phyloP scores from a whole-genome alignment of 768 basidiomycete genomes.

The Hydnomerulius pinastri region DNA sequence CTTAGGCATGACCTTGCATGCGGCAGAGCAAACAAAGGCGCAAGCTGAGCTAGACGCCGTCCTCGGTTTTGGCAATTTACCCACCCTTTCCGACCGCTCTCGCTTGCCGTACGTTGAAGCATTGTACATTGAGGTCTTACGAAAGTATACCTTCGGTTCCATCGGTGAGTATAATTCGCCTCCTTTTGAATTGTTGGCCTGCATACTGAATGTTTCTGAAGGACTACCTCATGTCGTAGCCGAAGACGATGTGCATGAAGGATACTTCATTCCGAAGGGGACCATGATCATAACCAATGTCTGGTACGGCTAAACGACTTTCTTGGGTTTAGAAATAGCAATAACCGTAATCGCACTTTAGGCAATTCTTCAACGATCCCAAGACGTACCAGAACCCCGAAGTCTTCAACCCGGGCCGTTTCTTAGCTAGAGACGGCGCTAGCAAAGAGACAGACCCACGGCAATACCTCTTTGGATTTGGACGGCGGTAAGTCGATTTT shows the following conservation, averaged over 20 bases:
- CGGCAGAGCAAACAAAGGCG: slow-evolving; percentile 5
- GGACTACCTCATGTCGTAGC: slow-evolving; percentile 33
- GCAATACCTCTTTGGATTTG: slow-evolving; percentile 24
- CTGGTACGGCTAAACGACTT: slow-evolving; percentile 25
- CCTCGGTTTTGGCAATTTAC: slow-evolving; percentile 34
- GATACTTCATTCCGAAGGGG: slow-evolving; percentile 33
- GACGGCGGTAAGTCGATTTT: slow-evolving; percentile 23
- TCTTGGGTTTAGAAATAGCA: neutral
- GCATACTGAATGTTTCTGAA: slow-evolving; percentile 4
- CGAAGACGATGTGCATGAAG: slow-evolving; percentile 32
- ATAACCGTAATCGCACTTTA: slow-evolving; percentile 1
- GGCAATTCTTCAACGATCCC: slow-evolving; percentile 31
- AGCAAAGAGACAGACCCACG: slow-evolving; percentile 20
- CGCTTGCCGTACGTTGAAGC: slow-evolving; percentile 10
- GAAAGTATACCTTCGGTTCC: slow-evolving; percentile 12
- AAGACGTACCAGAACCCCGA: slow-evolving; percentile 26
- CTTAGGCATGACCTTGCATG: slow-evolving; percentile 27
- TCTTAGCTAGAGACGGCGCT: slow-evolving; percentile 14
- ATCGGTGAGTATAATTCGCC: neutral
- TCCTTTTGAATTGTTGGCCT: neutral
- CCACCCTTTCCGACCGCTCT: slow-evolving; percentile 16
- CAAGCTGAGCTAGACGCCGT: slow-evolving; percentile 36
- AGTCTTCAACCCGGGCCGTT: slow-evolving; percentile 31
- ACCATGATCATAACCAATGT: slow-evolving; percentile 36
- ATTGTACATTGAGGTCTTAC: slow-evolving; percentile 10